Evolutionary conservation across 441 rosid species (phyloP), one percentile per base, ranked within the genome.

Genomic region (Flueggea neowawraea): DNA sequence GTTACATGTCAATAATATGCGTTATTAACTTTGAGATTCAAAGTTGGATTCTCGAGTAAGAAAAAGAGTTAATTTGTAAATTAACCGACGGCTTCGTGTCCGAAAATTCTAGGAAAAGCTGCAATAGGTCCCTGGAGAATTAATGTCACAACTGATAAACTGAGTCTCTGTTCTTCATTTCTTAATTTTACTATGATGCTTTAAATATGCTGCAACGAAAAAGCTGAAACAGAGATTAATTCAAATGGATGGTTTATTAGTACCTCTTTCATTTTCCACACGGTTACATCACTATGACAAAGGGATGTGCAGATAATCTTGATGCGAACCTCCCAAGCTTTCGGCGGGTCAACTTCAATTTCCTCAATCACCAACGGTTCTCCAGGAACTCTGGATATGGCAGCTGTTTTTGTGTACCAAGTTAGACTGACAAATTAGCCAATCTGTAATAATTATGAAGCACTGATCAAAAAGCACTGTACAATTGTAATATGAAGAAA

Each of bases 81-180:
- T 22, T 78, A 87, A 91, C 92, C 90, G 57, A 74, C 82, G 1
- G 97, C 86, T 74, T 90, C 89, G 47, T 90, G 93, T 31, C 89
- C 89, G 3, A 88, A 62, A 47, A 90, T 83, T 69, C 79, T 81
- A 4, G 93, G 93, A 58, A 81, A 82, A 12, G 22, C 31, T 17
- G 78, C 64, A 52, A 47, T 0, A 0, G 91, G 87, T 11, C 69
- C 81, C 91, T 85, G 64, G 5, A 70, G 32, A 11, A 62, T 12
- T 44, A 17, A 0, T 10, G 4, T 6, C 6, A 3, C 12, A 56
- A 12, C n/a, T 47, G 12, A 47, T 56, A 6, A 56, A 31, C 8
- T 13, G 2, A 32, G 6, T 33, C 11, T 17, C 32, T 17, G 4
- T 17, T 31, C 11, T 9, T 28, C 16, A 22, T 22, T 22, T 1